A percentile compares a stretch with the other conserved stretches of the same genome.
phyloP scores from a whole-genome alignment of 148 eudicot genomes.

The Vaccinium vitisidaea region DNA sequence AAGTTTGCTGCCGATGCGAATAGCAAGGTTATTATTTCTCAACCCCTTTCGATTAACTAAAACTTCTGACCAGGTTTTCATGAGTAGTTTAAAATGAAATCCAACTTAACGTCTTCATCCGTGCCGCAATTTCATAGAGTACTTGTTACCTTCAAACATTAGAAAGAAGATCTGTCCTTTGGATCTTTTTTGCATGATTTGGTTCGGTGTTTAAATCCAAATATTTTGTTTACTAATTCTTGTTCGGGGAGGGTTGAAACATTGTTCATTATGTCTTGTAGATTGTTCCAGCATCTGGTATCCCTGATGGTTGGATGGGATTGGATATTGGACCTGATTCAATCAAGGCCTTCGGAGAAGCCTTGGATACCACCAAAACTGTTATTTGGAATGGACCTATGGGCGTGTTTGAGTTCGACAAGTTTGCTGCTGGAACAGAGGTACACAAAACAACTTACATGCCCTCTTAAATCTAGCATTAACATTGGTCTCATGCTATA shows the following conservation, averaged over 20 bases:
- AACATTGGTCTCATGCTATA: not conserved
- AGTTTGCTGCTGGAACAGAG: slow-evolving; percentile 92
- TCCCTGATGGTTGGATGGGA: slow-evolving; percentile 99
- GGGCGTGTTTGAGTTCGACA: slow-evolving; percentile 95
- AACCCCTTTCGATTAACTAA: not conserved
- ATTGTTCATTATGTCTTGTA: slow-evolving; percentile 22
- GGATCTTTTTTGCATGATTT: not conserved
- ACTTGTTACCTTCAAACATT: not conserved
- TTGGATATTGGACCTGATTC: slow-evolving; percentile 94
- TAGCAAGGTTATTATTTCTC: slow-evolving; percentile 53
- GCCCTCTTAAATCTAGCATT: not conserved
- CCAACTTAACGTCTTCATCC: not conserved
- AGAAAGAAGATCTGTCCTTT: too few relatives aligned
- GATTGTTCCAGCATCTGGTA: slow-evolving; percentile 78
- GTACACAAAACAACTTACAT: slow-evolving; percentile 27
- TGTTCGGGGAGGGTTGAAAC: not conserved
- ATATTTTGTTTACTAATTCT: not conserved
- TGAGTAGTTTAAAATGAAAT: not conserved
- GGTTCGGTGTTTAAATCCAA: not conserved
- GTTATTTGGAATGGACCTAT: slow-evolving; percentile 97
- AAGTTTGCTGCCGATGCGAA: slow-evolving; percentile 93
- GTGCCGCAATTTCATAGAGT: not conserved
- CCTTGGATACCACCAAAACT: slow-evolving; percentile 84
- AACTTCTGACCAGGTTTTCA: not conserved
- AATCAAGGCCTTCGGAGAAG: slow-evolving; percentile 66